phyloP scores from a whole-genome alignment of 768 basidiomycete species.

The Fomitopsis serialis region DNA sequence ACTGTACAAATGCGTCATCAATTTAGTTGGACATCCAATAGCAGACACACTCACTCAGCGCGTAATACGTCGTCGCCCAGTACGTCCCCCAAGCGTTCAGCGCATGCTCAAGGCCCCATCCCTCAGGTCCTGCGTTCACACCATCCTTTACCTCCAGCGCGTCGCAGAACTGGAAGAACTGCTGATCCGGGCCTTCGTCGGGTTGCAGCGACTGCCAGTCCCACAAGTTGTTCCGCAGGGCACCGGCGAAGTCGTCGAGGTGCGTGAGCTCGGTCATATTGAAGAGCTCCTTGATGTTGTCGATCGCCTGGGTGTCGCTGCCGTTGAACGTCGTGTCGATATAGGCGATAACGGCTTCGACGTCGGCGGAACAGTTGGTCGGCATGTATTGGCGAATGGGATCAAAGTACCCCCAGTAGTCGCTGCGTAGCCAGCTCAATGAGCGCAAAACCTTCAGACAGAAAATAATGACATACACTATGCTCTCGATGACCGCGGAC shows the following conservation, averaged over 20 bases:
- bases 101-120: constrained; percentile 62
- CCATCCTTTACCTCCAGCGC: constrained; percentile 62
- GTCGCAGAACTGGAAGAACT: constrained; percentile 62
- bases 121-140: constrained; percentile 39
- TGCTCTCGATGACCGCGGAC: constrained; percentile 62
- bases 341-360: constrained; percentile 56
- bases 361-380: constrained; percentile 67
- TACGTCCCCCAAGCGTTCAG: constrained; percentile 55
- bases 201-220: constrained; percentile 67
- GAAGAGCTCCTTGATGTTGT: constrained; percentile 50
- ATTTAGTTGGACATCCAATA: neutral
- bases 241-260: constrained; percentile 61
- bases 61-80: constrained; percentile 45
- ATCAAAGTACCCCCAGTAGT: constrained; percentile 72
- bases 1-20: constrained; percentile 30
- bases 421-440: constrained; percentile 23
- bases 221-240: constrained; percentile 47
- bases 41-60: constrained; percentile 31
- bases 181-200: constrained; percentile 35
- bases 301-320: constrained; percentile 40
- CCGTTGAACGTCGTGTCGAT: constrained; percentile 52
- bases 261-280: constrained; percentile 51
- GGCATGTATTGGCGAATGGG: constrained; percentile 67
- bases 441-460: neutral
- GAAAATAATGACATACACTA: constrained; percentile 25